Base-by-base conservation (phyloP, 75 land plant species). In the Picea sitchensis region DNA sequence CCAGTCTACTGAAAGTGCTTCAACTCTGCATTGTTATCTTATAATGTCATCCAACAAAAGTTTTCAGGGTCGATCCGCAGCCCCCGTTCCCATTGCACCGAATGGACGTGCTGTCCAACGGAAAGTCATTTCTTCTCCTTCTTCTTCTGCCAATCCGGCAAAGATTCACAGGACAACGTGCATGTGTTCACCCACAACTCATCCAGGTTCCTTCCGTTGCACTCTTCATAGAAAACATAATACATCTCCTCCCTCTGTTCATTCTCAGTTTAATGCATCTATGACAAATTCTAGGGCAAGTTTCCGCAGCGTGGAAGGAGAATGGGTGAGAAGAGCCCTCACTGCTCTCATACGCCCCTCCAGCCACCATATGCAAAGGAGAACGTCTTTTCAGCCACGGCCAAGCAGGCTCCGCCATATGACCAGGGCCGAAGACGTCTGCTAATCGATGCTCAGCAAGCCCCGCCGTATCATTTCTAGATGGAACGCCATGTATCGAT, bases 341-440 rank as follows among this genome's bases (percentile, higher is more conserved):
- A 47, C 77, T 17, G 62, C 84, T 20, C 60, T 83, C 71, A 83
- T 79, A 41, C 81, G 81, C 18, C 81, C 81, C 9, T 83, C 84
- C 1, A 75, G 73, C 2, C 80, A 79, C 69, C 80, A 83, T 61
- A 76, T 62, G 72, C 54, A 80, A 23, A 59, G 81, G 26, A 26
- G 77, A 15, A 68, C 58, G 18, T 58, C 69, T 11, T 83, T 83
- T 21, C 77, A 79, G 44, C 80, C 77, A 36, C 47, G 82, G 78
- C 90, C 85, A 7, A 91, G 89, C 81, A 83, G 92, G 38, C 89
- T 91, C 38, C 83, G 88, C 21, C 59, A 77, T 61, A 89, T 91
- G 91, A 82, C 85, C 63, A 88, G 65, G 57, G 91, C 87, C 11
- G 56, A 51, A 9, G 12, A 51, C 1, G 56, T 51, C 56, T 51